Evolutionary conservation across 192 early-diverging fungal genomes (phyloP).

Genomic region (Jimgerdemannia flammicorona): DNA sequence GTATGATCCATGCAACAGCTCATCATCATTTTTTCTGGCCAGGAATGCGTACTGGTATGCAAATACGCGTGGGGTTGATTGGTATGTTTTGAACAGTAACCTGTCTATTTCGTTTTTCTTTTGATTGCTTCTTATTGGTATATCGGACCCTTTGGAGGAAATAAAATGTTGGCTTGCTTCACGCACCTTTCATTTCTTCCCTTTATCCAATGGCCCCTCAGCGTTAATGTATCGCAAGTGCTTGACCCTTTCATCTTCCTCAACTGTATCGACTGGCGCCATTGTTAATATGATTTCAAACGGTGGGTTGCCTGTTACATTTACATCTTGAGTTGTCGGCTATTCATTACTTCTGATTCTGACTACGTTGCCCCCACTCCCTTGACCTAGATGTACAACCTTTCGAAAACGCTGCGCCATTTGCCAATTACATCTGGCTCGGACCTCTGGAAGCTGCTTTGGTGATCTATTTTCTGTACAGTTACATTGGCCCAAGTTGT

Average conservation of each 20-base stretch:
- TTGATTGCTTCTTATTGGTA: too few relatives aligned
- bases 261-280: slow-evolving; percentile 31
- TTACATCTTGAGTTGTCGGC: too few relatives aligned
- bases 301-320: slow-evolving; percentile 10
- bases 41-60: slow-evolving; percentile 33
- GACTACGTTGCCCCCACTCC: too few relatives aligned
- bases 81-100: slow-evolving; percentile 4
- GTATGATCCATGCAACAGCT: slow-evolving; percentile 32
- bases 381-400: slow-evolving; percentile 30
- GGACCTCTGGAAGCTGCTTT: slow-evolving; percentile 29
- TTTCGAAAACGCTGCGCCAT: slow-evolving; percentile 35
- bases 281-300: slow-evolving; percentile 38
- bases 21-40: slow-evolving; percentile 39
- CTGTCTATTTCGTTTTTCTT: neutral
- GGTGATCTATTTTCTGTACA: slow-evolving; percentile 32
- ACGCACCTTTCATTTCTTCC: too few relatives aligned
- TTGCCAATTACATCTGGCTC: slow-evolving; percentile 32
- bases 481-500: slow-evolving; percentile 22
- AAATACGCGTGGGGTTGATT: slow-evolving; percentile 24
- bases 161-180: neutral
- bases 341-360: too few relatives aligned
- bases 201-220: neutral
- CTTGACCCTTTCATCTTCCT: slow-evolving; percentile 31
- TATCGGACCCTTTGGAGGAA: neutral
- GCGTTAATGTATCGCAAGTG: slow-evolving; percentile 38